Conservation (phyloP, 495 filamentous ascomycete genomes). For the Penicillium manginii region DNA sequence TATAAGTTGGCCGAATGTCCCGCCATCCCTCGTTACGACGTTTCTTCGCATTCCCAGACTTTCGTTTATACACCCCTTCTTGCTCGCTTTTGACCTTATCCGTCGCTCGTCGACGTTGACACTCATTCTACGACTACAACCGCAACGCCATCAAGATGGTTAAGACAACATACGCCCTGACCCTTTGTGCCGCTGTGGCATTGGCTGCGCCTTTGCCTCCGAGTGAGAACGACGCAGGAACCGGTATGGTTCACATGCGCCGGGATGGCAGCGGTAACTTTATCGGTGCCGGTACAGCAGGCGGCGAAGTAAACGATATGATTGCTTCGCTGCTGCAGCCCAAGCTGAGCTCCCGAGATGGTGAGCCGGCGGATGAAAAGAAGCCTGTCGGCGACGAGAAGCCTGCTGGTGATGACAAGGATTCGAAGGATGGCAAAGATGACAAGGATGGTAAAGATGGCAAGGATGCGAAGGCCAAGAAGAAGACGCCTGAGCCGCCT, state of each 20-base stretch:
- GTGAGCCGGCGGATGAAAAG: not conserved
- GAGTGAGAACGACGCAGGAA: slow-evolving; percentile 7
- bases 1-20: slow-evolving; percentile 16
- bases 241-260: slow-evolving; percentile 5
- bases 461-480: not conserved
- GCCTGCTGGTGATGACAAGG: slow-evolving; percentile 1
- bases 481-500: slow-evolving; percentile 5
- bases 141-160: slow-evolving; percentile 24
- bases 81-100: slow-evolving; percentile 2
- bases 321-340: slow-evolving; percentile 8
- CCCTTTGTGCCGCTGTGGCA: slow-evolving; percentile 30
- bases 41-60: slow-evolving; percentile 26
- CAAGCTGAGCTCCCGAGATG: slow-evolving; percentile 8
- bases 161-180: slow-evolving; percentile 31
- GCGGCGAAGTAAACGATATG: slow-evolving; percentile 16
- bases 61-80: slow-evolving; percentile 14
- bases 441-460: not conserved
- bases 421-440: not conserved
- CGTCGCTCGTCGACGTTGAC: slow-evolving; percentile 31
- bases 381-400: slow-evolving; percentile 5
- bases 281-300: slow-evolving; percentile 22
- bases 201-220: slow-evolving; percentile 27
- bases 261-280: slow-evolving; percentile 23
- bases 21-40: slow-evolving; percentile 9
- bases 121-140: slow-evolving; percentile 15